These are phyloP conservation scores for Zychaea mexicana DNA, from an alignment of 371 early-diverging fungal species.

Conservation along the genomic window DNA sequence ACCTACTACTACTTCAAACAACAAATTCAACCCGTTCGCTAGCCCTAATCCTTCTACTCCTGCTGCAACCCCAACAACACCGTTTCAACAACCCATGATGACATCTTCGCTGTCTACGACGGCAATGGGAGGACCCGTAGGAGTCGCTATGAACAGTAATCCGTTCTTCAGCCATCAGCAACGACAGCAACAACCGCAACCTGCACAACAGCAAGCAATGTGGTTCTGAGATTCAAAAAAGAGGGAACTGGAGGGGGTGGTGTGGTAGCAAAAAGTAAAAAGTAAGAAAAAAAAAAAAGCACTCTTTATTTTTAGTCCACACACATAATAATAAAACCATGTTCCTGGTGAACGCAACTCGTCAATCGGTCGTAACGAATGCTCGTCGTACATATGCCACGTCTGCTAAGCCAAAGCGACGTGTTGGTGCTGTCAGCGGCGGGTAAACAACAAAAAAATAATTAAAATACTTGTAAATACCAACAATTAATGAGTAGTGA, in stretches of 20 bases:
- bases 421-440: constrained; percentile 12
- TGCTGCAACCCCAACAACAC: background rate
- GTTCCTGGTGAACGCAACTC: background rate
- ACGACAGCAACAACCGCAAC: no score
- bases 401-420: constrained; percentile 1
- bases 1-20: background rate
- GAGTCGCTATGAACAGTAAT: background rate
- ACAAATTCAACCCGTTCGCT: background rate
- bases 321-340: background rate
- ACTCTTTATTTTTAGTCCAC: background rate
- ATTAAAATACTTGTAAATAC: background rate
- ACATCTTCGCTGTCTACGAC: background rate
- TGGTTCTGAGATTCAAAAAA: constrained; percentile 5
- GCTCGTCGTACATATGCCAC: constrained; percentile 9
- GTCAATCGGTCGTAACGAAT: background rate
- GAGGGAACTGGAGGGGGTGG: no score
- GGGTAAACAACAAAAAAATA: no score
- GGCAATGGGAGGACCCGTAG: no score
- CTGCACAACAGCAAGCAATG: background rate
- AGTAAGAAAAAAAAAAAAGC: no score
- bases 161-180: background rate
- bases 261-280: no score
- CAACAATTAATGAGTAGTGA: no score
- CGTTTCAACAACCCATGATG: constrained; percentile 1
- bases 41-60: background rate